phyloP scores from a whole-genome alignment of 805 yeast species.

The Yarrowia osloensis region DNA sequence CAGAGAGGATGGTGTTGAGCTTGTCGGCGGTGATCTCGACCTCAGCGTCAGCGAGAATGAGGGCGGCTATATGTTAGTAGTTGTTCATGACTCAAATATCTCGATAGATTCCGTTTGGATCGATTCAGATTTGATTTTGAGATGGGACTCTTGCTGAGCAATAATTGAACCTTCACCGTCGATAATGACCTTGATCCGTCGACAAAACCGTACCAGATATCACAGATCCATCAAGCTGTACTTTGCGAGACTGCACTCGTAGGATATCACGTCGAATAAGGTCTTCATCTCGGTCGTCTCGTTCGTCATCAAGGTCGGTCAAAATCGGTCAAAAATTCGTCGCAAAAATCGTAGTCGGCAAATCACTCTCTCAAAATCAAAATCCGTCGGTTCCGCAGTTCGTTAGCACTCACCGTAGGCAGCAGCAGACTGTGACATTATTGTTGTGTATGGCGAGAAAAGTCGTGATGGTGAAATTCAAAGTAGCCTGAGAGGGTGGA shows the following conservation, averaged over 20 bases:
- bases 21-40: slow-evolving; percentile 89
- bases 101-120: neutral
- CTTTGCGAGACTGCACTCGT: neutral
- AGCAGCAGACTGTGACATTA: slow-evolving; percentile 69
- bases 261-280: neutral
- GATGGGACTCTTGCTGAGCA: neutral
- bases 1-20: slow-evolving; percentile 70
- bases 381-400: slow-evolving; percentile 3
- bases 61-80: slow-evolving; percentile 62
- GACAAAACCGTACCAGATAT: neutral
- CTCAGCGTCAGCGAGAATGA: slow-evolving; percentile 96
- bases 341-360: neutral
- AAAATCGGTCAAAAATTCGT: neutral
- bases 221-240: neutral
- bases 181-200: neutral
- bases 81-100: neutral
- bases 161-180: neutral
- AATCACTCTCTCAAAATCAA: slow-evolving; percentile 17
- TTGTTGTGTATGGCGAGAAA: slow-evolving; percentile 33
- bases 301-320: neutral
- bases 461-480: slow-evolving; percentile 30
- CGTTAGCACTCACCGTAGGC: slow-evolving; percentile 56
- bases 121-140: neutral
- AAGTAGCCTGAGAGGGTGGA: slow-evolving; percentile 21
- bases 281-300: neutral